Percentiles rank a stretch among this genome's conserved stretches.
These are phyloP conservation scores for Sarcodon aspratus DNA, from an alignment of 768 basidiomycete species.

Conservation along the genomic window DNA sequence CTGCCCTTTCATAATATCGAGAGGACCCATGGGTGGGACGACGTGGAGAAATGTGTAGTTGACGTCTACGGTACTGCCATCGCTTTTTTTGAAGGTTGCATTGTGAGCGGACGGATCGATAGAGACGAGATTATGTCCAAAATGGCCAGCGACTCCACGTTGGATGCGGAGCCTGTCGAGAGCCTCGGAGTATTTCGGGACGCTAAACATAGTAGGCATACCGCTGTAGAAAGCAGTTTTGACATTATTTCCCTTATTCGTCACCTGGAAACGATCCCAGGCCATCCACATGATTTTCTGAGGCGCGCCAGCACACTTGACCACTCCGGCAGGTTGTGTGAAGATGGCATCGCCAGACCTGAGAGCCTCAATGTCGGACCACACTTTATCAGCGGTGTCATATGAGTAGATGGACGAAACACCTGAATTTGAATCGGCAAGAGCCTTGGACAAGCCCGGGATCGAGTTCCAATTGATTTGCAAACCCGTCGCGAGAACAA, in stretches of 20 bases:
- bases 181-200: constrained; percentile 91
- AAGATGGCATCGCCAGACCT: constrained; percentile 80
- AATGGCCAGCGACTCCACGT: constrained; percentile 72
- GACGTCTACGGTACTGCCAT: constrained; percentile 55
- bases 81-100: constrained; percentile 77
- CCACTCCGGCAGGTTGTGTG: constrained; percentile 84
- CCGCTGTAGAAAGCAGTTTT: constrained; percentile 78
- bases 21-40: constrained; percentile 86
- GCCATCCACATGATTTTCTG: constrained; percentile 98
- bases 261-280: constrained; percentile 68
- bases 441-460: constrained; percentile 59
- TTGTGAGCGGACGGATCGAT: constrained; percentile 60
- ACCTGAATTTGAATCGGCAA: constrained; percentile 65
- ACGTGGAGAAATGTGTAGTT: constrained; percentile 82
- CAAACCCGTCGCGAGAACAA: constrained; percentile 85
- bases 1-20: constrained; percentile 67
- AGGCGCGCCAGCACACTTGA: constrained; percentile 91
- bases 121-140: constrained; percentile 73
- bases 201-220: constrained; percentile 93
- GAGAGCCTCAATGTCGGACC: constrained; percentile 70
- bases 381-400: constrained; percentile 81
- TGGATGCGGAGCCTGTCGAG: constrained; percentile 65
- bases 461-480: constrained; percentile 79
- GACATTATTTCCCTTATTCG: constrained; percentile 44
- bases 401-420: constrained; percentile 93